Base-by-base conservation (phyloP, 441 rosid genomes). In the Eutrema salsugineum region DNA sequence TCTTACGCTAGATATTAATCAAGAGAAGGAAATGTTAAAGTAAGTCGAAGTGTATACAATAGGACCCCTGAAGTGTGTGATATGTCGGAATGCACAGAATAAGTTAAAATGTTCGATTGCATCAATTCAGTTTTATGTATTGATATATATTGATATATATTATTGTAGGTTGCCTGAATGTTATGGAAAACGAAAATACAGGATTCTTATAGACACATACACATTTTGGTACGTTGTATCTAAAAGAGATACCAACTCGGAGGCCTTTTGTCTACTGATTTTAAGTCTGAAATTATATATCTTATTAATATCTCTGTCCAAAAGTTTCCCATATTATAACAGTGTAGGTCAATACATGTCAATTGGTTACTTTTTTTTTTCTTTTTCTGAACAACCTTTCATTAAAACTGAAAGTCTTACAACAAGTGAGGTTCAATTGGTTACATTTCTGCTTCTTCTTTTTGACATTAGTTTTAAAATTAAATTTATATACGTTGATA, bases 21-120 rank as follows among this genome's bases (percentile, higher is more conserved):
- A 19, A 51, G 61, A 40, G 10, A 22, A 28, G 14, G 68, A 71
- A 62, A 43, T 51, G 63, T 71, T 63, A 42, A 27, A 70, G n/a
- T 28, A 51, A 40, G 48, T 42, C 48, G 63, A 71, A 43, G 20
- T 72, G 39, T 43, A 48, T 62, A 30, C 27, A 39, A 49, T 43
- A 44, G 50, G 76, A 46, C 64, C 64, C 32, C 17, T 43, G 28
- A 51, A 72, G 19, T 47, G 19, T 47, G 63, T 63, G 49, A 63
- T 55, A 55, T 64, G 71, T 64, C 59, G 71, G 77, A 64, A 38
- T 56, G 27, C 38, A 51, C 55, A 71, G 2, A 55, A 56, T 30
- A 38, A 5, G 50, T 33, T 38, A 44, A 63, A 55, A 42, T 42
- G 47, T 71, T 71, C n/a, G 40, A 58, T 69, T 38, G 50, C 59